Conservation (phyloP, 2,329 filamentous ascomycete species). For the Phialocephala sp. region DNA sequence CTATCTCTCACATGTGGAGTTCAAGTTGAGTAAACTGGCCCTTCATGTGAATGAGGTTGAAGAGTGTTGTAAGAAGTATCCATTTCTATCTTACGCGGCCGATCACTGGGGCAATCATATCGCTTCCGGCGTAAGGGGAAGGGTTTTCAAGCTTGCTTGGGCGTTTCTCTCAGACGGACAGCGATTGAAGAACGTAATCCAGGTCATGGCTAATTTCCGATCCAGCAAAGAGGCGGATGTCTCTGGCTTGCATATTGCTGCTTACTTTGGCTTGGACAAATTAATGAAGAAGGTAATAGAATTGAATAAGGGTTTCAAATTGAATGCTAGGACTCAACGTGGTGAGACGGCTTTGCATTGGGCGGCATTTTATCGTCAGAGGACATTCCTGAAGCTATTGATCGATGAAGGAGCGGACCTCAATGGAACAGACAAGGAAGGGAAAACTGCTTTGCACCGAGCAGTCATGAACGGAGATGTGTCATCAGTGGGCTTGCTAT, state of each 20-base stretch:
- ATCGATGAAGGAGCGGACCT: constrained; percentile 16
- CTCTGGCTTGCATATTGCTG: constrained; percentile 15
- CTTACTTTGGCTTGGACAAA: constrained; percentile 18
- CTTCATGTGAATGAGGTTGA: neutral
- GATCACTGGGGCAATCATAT: neutral
- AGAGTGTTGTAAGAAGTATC: neutral
- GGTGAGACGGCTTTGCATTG: constrained; percentile 19
- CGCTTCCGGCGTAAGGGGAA: neutral
- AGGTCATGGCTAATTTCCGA: constrained; percentile 10
- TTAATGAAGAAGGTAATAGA: constrained; percentile 6
- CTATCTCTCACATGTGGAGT: neutral
- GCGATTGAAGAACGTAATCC: neutral
- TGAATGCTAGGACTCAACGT: constrained; percentile 15
- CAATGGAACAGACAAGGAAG: constrained; percentile 10
- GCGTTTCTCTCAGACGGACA: constrained; percentile 13
- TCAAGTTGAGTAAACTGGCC: neutral
- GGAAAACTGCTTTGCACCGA: constrained; percentile 11
- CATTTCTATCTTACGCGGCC: neutral
- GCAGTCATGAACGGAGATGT: constrained; percentile 15
- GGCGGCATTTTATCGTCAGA: constrained; percentile 12
- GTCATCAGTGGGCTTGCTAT: constrained; percentile 7
- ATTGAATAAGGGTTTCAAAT: neutral
- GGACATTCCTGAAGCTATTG: constrained; percentile 14
- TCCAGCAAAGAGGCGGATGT: constrained; percentile 8
- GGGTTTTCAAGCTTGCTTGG: constrained; percentile 11